A percentile compares a stretch with the other conserved stretches of the same genome.
phyloP scores from a whole-genome alignment of 768 basidiomycete genomes.

The Termitomyces eurrhizus region DNA sequence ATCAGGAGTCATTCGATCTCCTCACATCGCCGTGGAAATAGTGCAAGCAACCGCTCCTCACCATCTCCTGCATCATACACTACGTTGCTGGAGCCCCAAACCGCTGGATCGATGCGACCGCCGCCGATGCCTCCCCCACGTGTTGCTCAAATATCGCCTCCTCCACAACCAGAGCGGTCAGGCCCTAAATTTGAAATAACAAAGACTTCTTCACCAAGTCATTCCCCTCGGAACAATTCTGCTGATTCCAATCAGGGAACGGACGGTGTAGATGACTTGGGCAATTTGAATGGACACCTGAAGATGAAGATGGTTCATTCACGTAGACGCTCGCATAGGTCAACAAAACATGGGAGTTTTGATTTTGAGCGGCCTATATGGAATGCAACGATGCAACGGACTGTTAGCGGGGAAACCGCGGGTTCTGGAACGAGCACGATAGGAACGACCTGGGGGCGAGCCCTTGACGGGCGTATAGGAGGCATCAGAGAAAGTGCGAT shows the following conservation, averaged over 20 bases:
- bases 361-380: constrained; percentile 71
- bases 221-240: constrained; percentile 24
- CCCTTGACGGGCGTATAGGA: constrained; percentile 4
- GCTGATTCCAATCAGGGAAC: constrained; percentile 32
- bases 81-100: constrained; percentile 3
- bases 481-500: constrained; percentile 31
- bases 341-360: constrained; percentile 67
- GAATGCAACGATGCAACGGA: constrained; percentile 40
- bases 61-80: constrained; percentile 9
- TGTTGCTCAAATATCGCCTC: not conserved
- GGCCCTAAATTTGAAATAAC: constrained; percentile 4
- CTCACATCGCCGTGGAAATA: constrained; percentile 17
- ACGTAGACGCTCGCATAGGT: constrained; percentile 22
- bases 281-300: constrained; percentile 20
- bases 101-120: constrained; percentile 8
- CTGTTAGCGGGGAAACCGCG: constrained; percentile 36
- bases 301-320: constrained; percentile 9
- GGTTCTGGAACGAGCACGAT: constrained; percentile 27
- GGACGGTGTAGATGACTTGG: constrained; percentile 25
- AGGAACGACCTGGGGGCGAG: constrained; percentile 25
- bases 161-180: constrained; percentile 21
- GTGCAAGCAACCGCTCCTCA: constrained; percentile 11
- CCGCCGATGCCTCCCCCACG: constrained; percentile 7
- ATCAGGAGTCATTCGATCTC: constrained; percentile 12
- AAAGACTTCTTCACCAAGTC: constrained; percentile 12